Conservation (phyloP, 2,329 filamentous ascomycete genomes). For the Thielaviopsis punctulata region DNA sequence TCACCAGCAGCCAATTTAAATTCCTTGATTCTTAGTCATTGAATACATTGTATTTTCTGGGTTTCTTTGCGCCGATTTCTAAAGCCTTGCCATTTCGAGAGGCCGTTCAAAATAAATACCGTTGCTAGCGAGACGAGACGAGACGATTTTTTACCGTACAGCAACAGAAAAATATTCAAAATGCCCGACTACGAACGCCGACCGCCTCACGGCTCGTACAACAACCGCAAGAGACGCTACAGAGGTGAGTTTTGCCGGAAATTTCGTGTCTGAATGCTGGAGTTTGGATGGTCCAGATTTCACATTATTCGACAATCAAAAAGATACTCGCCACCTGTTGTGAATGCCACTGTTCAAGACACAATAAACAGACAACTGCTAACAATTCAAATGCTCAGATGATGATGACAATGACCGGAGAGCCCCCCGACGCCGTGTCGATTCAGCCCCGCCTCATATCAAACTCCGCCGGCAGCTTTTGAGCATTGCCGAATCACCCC, state of each 20-base stretch:
- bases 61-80: too few relatives aligned
- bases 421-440: conserved; percentile 56
- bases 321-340: neutral
- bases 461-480: conserved; percentile 65
- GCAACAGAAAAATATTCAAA: neutral
- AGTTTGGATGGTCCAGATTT: neutral
- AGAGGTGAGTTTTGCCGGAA: conserved; percentile 44
- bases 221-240: conserved; percentile 60
- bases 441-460: conserved; percentile 49
- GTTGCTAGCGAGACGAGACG: too few relatives aligned
- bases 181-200: conserved; percentile 44
- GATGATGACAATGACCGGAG: conserved; percentile 59
- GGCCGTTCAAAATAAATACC: neutral
- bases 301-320: neutral
- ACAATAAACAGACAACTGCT: neutral
- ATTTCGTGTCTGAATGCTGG: neutral
- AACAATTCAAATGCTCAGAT: conserved; percentile 16
- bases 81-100: neutral
- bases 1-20: too few relatives aligned
- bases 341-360: neutral
- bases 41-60: too few relatives aligned
- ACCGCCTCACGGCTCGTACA: conserved; percentile 27
- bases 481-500: conserved; percentile 63
- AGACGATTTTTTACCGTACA: neutral
- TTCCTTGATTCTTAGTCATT: too few relatives aligned